These are phyloP conservation scores for Ambrosia trifida DNA, from an alignment of 129 eudicot species.

Conservation along the genomic window DNA sequence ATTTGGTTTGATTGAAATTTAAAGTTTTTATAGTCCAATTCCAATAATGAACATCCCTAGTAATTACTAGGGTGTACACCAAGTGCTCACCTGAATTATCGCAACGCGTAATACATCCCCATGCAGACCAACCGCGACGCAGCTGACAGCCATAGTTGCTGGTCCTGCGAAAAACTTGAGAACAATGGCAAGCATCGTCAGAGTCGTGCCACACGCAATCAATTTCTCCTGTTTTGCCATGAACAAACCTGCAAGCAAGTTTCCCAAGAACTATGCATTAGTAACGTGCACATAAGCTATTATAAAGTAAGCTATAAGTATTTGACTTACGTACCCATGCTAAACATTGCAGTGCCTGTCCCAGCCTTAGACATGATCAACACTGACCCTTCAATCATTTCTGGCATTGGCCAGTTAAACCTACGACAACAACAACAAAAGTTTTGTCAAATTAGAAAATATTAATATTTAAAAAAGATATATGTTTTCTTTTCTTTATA, in stretches of 20 bases:
- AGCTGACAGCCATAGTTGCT: constrained; percentile 75
- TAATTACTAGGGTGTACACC: not conserved
- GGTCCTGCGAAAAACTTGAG: constrained; percentile 86
- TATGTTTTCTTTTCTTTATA: not conserved
- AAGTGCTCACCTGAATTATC: constrained; percentile 62
- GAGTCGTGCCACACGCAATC: constrained; percentile 63
- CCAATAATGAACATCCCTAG: too few relatives aligned
- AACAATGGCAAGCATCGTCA: constrained; percentile 61
- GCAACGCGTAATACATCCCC: constrained; percentile 86
- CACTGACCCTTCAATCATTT: constrained; percentile 72
- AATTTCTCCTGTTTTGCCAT: constrained; percentile 80
- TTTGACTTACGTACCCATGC: constrained; percentile 55
- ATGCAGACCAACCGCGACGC: constrained; percentile 72
- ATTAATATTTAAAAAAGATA: not conserved
- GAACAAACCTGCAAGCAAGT: constrained; percentile 59
- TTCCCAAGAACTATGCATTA: not conserved
- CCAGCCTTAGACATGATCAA: constrained; percentile 83
- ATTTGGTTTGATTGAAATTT: too few relatives aligned
- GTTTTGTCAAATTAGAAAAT: not conserved
- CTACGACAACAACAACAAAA: constrained; percentile 32
- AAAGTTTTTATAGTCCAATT: too few relatives aligned
- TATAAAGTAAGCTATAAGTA: not conserved
- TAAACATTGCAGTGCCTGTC: constrained; percentile 90
- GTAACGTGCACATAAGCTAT: not conserved
- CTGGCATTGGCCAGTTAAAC: constrained; percentile 76